Conservation (phyloP, 208 protist genomes). For the Wallacemonas sp. region DNA sequence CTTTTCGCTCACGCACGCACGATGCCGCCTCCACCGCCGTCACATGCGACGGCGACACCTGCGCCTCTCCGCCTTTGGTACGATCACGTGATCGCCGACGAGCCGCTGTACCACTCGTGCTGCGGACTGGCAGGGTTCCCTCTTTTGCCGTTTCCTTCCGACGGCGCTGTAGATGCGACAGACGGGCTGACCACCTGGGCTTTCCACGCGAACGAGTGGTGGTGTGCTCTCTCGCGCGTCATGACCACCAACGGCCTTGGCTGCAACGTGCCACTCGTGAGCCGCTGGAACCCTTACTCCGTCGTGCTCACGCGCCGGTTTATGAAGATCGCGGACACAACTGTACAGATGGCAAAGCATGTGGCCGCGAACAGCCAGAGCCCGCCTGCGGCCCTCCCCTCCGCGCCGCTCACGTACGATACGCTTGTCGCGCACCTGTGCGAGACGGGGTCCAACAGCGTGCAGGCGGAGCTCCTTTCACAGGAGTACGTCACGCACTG, state of each 20-base stretch:
- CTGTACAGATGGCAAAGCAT: background rate
- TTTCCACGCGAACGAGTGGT: background rate
- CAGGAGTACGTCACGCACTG: constrained; percentile 1
- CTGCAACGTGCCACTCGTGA: background rate
- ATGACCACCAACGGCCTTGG: constrained; percentile 5
- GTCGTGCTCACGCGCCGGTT: background rate
- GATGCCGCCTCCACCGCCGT: constrained; percentile 15
- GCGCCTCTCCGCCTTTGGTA: constrained; percentile 14
- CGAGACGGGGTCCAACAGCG: background rate
- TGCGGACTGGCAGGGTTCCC: background rate
- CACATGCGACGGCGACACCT: background rate
- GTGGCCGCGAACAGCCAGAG: too few relatives aligned
- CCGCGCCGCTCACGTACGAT: constrained; percentile 9
- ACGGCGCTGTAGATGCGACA: background rate
- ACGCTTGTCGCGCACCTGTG: background rate
- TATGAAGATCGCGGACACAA: background rate
- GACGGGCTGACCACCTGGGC: background rate
- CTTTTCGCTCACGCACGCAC: constrained; percentile 10
- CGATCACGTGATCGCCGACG: background rate
- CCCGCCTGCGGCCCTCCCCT: too few relatives aligned
- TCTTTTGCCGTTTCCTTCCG: background rate
- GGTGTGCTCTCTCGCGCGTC: background rate
- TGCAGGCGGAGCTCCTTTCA: background rate
- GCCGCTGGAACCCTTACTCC: constrained; percentile 24
- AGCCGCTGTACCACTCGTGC: constrained; percentile 1